Evolutionary conservation across 1,139 yeast genomes (phyloP), one percentile per base, ranked within the genome.

Genomic region (Geotrichum restrictum): DNA sequence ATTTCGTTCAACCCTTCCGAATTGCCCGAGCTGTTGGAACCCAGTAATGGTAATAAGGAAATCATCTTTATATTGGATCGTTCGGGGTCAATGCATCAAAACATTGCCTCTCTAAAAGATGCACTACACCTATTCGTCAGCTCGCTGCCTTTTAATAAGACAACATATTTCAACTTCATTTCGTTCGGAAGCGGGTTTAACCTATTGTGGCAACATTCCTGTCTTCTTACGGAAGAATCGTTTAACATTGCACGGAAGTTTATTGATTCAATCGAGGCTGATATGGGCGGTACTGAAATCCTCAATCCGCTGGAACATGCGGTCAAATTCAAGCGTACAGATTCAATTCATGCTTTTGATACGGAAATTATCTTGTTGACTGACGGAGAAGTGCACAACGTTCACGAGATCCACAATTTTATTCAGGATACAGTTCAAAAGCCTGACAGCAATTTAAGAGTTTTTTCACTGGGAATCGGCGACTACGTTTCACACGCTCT

Each of bases 211-310:
- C 19, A 11, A 16, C 18, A 34, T 16, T 52, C 55, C n/a, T 29
- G 24, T 13, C 42, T 24, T 13, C 16, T 52, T 11, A 43, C 40
- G 22, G 52, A 49, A 34, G 22, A 40, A 14, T 21, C 50, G n/a
- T 49, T 49, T n/a, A 29, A 45, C 16, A 22, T 22, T 11, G 55
- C 45, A 3, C 39, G 32, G 10, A 21, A 19, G 14, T 49, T 37
- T 36, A 32, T 49, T 16, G 42, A 45, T 1, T 14, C 41, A 1
- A 33, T 52, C 2, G 47, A 45, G 19, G 45, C 51, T 1, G 44
- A 52, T 16, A 49, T 52, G 53, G 55, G 52, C 2, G 55, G 55
- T 7, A 48, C 55, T 2, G 50, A 52, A 24, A 45, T 52, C 13
- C 36, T 45, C 8, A 7, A 41, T 1, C 51, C 53, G 13, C 13